Percentiles rank a stretch among this genome's conserved stretches.
These are phyloP conservation scores for Syncephalastrum sp. DNA, from an alignment of 371 early-diverging fungal genomes.

Conservation along the genomic window DNA sequence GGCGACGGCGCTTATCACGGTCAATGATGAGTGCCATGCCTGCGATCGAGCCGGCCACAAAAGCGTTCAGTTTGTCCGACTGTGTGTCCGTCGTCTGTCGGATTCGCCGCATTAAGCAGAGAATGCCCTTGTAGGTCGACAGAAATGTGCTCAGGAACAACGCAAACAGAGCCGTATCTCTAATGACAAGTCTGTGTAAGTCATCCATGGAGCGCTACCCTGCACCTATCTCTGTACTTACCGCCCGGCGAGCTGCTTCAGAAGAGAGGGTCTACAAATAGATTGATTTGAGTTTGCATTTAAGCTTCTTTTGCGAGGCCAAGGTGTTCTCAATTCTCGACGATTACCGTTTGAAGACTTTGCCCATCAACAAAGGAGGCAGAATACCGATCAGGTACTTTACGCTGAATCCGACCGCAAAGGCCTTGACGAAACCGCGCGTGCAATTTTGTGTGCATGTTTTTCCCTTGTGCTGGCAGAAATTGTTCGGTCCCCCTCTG, in stretches of 20 bases:
- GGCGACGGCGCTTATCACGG: slow-evolving; percentile 64
- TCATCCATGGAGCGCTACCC: neutral
- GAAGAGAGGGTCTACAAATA: slow-evolving; percentile 44
- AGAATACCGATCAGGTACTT: slow-evolving; percentile 77
- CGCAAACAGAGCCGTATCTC: slow-evolving; percentile 80
- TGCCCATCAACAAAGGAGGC: slow-evolving; percentile 66
- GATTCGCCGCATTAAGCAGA: slow-evolving; percentile 68
- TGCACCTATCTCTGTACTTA: slow-evolving; percentile 10
- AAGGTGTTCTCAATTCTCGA: too few species aligned
- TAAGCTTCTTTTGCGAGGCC: neutral
- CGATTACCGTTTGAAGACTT: slow-evolving; percentile 59
- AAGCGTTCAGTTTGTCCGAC: slow-evolving; percentile 67
- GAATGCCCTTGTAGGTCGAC: slow-evolving; percentile 74
- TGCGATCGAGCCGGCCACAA: slow-evolving; percentile 79
- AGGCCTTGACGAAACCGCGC: slow-evolving; percentile 74
- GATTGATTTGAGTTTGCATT: neutral
- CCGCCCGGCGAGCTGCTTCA: slow-evolving; percentile 61
- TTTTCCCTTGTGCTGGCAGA: slow-evolving; percentile 76
- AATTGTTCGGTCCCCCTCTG: slow-evolving; percentile 13
- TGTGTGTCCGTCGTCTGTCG: slow-evolving; percentile 36
- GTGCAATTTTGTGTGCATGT: slow-evolving; percentile 74
- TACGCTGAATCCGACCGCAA: slow-evolving; percentile 66
- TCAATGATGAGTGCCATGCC: slow-evolving; percentile 73
- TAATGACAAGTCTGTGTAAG: slow-evolving; percentile 8
- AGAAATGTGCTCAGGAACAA: slow-evolving; percentile 79